phyloP scores from a whole-genome alignment of 202 grass and related monocot genomes.

The Schoenoplectus tabernaemontani region DNA sequence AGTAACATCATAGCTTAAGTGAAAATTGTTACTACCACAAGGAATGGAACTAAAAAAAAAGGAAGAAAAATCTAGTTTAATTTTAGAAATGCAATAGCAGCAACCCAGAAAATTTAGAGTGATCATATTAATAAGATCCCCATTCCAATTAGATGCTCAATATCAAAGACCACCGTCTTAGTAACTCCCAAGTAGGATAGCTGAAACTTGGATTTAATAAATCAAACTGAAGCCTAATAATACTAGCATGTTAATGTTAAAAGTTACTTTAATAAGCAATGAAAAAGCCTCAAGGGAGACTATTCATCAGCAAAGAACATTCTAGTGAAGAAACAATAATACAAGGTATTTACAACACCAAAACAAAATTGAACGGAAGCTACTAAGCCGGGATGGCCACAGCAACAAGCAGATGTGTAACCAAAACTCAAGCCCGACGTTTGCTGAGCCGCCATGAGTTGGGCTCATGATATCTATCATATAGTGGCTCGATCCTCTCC shows the following conservation, averaged over 20 bases:
- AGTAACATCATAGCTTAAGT: no score
- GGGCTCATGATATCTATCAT: constrained; percentile 57
- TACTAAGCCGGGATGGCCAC: background rate
- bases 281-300: background rate
- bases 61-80: no score
- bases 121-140: background rate
- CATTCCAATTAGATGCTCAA: no score
- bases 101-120: background rate
- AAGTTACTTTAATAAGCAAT: background rate
- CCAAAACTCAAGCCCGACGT: constrained; percentile 20
- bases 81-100: no score
- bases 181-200: background rate
- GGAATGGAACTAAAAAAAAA: no score
- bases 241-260: background rate
- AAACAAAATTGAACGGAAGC: background rate
- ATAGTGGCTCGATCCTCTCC: constrained; percentile 71
- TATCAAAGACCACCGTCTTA: background rate
- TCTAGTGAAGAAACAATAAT: background rate
- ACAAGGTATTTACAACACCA: background rate
- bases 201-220: background rate
- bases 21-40: no score
- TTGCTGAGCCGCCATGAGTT: constrained; percentile 81
- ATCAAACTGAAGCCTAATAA: background rate
- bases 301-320: background rate
- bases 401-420: background rate